A percentile compares a stretch with the other conserved stretches of the same genome.
phyloP scores from a whole-genome alignment of 2,329 filamentous ascomycete species.

The Domatiomyces globalis region DNA sequence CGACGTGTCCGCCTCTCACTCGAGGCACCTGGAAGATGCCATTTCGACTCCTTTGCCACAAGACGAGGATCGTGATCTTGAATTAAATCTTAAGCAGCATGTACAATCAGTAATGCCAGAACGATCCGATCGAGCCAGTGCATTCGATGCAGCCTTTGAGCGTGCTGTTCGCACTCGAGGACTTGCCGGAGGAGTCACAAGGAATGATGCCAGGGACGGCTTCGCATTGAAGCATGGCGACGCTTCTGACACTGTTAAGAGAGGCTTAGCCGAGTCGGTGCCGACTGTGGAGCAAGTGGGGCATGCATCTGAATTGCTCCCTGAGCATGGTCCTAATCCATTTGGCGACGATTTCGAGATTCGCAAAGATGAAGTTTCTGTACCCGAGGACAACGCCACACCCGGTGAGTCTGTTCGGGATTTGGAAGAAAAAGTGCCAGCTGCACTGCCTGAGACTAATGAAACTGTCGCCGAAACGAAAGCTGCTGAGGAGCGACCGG shows the following conservation, averaged over 20 bases:
- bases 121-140: conserved; percentile 1
- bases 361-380: not conserved
- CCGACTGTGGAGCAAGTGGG: not conserved
- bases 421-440: too few relatives aligned
- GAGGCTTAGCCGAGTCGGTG: not conserved
- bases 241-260: not conserved
- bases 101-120: too few relatives aligned
- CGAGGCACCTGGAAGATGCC: not conserved
- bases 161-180: conserved; percentile 12
- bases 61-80: not conserved
- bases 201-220: conserved; percentile 9
- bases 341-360: conserved; percentile 11
- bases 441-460: too few relatives aligned
- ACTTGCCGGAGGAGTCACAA: conserved; percentile 6
- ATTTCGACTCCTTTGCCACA: not conserved
- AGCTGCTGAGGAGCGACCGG: not conserved
- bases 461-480: too few relatives aligned
- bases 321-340: conserved; percentile 5
- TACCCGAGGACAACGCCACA: not conserved
- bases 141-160: conserved; percentile 15
- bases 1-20: not conserved
- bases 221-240: conserved; percentile 11
- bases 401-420: not conserved
- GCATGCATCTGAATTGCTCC: conserved; percentile 1
- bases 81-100: not conserved